phyloP scores from a whole-genome alignment of 2,329 filamentous ascomycete species.

The Botrytis byssoidea region DNA sequence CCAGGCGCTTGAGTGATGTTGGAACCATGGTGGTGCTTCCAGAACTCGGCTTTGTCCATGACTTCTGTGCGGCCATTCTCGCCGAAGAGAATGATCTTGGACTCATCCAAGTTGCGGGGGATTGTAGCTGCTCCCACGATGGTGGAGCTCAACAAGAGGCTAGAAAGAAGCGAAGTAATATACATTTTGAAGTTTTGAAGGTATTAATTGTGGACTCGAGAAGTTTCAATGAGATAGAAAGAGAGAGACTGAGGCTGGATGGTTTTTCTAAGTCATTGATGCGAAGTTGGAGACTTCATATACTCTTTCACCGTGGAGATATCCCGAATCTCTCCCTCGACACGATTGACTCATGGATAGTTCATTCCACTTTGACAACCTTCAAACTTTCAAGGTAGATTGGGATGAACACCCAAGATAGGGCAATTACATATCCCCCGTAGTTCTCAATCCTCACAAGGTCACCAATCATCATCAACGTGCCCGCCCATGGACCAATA shows the following conservation, averaged over 20 bases:
- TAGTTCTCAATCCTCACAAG: neutral
- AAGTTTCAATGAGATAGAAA: neutral
- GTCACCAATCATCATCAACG: neutral
- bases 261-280: neutral
- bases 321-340: neutral
- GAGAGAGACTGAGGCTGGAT: slow-evolving; percentile 8
- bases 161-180: neutral
- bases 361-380: neutral
- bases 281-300: slow-evolving; percentile 3
- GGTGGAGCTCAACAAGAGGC: slow-evolving; percentile 13
- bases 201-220: neutral
- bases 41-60: slow-evolving; percentile 14
- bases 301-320: neutral
- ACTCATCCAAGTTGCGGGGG: neutral
- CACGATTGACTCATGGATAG: too few relatives aligned
- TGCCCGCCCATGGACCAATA: neutral
- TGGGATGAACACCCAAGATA: neutral
- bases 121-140: neutral
- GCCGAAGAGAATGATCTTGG: slow-evolving; percentile 11
- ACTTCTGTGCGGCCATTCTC: slow-evolving; percentile 6
- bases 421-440: neutral
- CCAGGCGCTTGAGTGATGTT: neutral
- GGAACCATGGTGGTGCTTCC: neutral
- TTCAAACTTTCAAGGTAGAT: neutral
- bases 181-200: neutral